Percentiles rank a stretch among this genome's conserved stretches.
Conservation (phyloP, 1,139 yeast species). For the Magnusiomyces clavatus region DNA sequence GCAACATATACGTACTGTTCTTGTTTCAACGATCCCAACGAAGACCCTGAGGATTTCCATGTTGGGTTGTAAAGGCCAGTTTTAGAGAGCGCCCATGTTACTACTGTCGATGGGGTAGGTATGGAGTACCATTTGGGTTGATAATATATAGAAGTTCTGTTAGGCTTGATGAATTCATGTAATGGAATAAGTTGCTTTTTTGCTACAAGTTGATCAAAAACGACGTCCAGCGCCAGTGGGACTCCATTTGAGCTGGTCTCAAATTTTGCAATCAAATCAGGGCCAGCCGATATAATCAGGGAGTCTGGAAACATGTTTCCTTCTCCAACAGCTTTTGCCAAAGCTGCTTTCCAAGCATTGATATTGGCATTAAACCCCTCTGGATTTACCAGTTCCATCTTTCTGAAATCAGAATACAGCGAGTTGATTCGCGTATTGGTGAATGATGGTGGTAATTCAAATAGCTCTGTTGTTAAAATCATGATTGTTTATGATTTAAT, state of each 20-base stretch:
- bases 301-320: constrained; percentile 21
- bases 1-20: constrained; percentile 25
- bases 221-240: constrained; percentile 31
- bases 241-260: constrained; percentile 26
- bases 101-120: constrained; percentile 6
- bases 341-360: constrained; percentile 48
- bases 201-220: constrained; percentile 28
- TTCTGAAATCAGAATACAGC: constrained; percentile 53
- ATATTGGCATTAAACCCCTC: constrained; percentile 69
- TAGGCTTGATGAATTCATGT: constrained; percentile 12
- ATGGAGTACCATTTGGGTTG: constrained; percentile 9
- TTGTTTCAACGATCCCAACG: constrained; percentile 19
- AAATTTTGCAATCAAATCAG: constrained; percentile 24
- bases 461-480: constrained; percentile 11
- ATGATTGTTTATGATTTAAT: constrained; percentile 1
- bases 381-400: constrained; percentile 45
- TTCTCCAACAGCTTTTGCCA: constrained; percentile 24
- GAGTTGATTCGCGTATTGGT: constrained; percentile 49
- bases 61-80: constrained; percentile 19
- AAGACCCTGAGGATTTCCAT: constrained; percentile 20
- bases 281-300: constrained; percentile 23
- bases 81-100: constrained; percentile 18
- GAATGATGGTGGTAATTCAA: constrained; percentile 31
- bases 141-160: constrained; percentile 7
- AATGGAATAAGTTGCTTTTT: constrained; percentile 24